phyloP scores from a whole-genome alignment of 257 asterid species.

The Solanum chiquidenum region DNA sequence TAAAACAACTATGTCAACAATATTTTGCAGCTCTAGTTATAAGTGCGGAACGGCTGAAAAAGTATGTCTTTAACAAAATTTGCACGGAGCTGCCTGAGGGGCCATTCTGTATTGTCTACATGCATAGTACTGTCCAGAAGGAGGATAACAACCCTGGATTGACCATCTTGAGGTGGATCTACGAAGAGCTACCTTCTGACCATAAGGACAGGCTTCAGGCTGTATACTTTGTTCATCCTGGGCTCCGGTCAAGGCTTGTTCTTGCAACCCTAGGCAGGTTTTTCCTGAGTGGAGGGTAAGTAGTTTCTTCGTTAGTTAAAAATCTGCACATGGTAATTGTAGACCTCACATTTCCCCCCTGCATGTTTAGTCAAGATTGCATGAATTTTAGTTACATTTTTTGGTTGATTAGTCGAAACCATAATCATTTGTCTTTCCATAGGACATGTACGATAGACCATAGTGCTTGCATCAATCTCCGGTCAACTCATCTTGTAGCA shows the following conservation, averaged over 20 bases:
- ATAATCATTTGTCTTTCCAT: neutral
- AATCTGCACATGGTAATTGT: neutral
- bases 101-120: conserved; percentile 82
- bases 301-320: neutral
- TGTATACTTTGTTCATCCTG: conserved; percentile 89
- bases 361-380: neutral
- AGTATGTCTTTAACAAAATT: conserved; percentile 58
- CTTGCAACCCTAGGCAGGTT: conserved; percentile 87
- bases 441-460: neutral
- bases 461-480: neutral
- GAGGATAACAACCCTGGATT: conserved; percentile 89
- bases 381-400: neutral
- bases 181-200: conserved; percentile 68
- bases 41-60: conserved; percentile 74
- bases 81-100: conserved; percentile 55
- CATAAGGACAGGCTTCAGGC: conserved; percentile 74
- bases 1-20: neutral
- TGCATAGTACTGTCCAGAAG: conserved; percentile 71
- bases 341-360: neutral
- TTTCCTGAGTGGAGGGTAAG: conserved; percentile 89
- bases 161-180: conserved; percentile 84
- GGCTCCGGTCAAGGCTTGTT: conserved; percentile 73
- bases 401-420: neutral
- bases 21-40: conserved; percentile 49
- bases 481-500: neutral